Evolutionary conservation across 1,284 basidiomycete species (phyloP).

Genomic region (Tetrapyrgos nigripes): DNA sequence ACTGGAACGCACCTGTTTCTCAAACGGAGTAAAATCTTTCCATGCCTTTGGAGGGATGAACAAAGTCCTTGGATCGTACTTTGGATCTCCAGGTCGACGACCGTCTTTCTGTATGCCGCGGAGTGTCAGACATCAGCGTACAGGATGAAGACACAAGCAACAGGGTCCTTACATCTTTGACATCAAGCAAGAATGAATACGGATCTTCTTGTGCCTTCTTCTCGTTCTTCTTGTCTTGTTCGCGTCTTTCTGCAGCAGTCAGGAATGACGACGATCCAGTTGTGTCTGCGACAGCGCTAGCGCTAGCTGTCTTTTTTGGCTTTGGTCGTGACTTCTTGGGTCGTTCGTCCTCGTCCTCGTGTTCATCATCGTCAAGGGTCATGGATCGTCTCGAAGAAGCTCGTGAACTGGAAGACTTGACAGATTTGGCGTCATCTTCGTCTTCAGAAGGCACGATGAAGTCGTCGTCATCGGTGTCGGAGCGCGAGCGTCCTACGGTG

Average conservation of each 20-base stretch:
- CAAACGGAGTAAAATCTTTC: conserved; percentile 93
- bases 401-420: conserved; percentile 47
- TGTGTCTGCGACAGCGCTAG: conserved; percentile 26
- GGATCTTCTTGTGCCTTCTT: conserved; percentile 85
- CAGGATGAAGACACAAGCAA: not conserved
- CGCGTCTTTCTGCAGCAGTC: conserved; percentile 86
- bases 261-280: conserved; percentile 59
- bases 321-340: conserved; percentile 39
- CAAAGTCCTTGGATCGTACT: conserved; percentile 94
- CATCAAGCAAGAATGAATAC: conserved; percentile 83
- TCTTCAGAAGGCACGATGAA: conserved; percentile 69
- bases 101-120: conserved; percentile 74
- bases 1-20: conserved; percentile 73
- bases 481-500: conserved; percentile 39
- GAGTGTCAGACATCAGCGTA: too few relatives aligned
- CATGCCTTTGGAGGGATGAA: conserved; percentile 83
- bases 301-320: conserved; percentile 19
- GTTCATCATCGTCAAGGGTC: conserved; percentile 44
- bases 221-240: conserved; percentile 78
- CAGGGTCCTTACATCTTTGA: conserved; percentile 67
- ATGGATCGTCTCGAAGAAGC: conserved; percentile 54
- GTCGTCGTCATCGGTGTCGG: conserved; percentile 60
- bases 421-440: conserved; percentile 54
- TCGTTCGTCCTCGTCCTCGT: conserved; percentile 40
- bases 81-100: conserved; percentile 78